phyloP scores from a whole-genome alignment of 768 basidiomycete species.

The Xanthoconium purpureum region DNA sequence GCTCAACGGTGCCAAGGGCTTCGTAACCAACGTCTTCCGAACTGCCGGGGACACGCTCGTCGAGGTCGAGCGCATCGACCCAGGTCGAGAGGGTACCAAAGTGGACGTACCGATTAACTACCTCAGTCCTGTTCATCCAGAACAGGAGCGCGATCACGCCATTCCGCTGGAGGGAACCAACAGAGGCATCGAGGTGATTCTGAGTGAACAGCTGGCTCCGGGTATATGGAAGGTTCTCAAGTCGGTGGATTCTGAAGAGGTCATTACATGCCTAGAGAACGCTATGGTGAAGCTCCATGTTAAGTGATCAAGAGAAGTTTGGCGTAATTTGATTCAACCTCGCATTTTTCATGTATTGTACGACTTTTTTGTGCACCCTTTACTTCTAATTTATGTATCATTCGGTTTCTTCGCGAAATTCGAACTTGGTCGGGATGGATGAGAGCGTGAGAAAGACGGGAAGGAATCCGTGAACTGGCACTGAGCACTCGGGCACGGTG shows the following conservation, averaged over 20 bases:
- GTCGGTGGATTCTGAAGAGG: slow-evolving; percentile 8
- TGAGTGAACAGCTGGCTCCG: slow-evolving; percentile 38
- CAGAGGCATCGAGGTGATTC: slow-evolving; percentile 44
- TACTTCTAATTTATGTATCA: slow-evolving; percentile 7
- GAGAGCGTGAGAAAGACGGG: no score
- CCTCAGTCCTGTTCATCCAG: slow-evolving; percentile 40
- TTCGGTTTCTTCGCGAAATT: neutral
- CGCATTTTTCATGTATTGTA: slow-evolving; percentile 8
- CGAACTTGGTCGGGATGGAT: no score
- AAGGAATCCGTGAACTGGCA: no score
- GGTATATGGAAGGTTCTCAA: slow-evolving; percentile 24
- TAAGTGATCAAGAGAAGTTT: slow-evolving; percentile 9
- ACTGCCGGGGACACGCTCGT: slow-evolving; percentile 27
- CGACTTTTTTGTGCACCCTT: neutral
- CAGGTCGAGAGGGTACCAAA: slow-evolving; percentile 32
- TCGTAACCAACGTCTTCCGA: slow-evolving; percentile 25
- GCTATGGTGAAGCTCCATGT: slow-evolving; percentile 27
- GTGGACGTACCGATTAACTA: slow-evolving; percentile 41
- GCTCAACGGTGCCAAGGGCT: slow-evolving; percentile 27
- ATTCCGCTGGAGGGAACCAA: slow-evolving; percentile 44
- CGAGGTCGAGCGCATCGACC: slow-evolving; percentile 30
- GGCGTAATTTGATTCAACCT: neutral
- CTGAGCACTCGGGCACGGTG: no score
- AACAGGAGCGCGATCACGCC: slow-evolving; percentile 44
- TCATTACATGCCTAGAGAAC: slow-evolving; percentile 15